These are phyloP conservation scores for Drechslera avenae DNA, from an alignment of 2,329 filamentous ascomycete genomes.

Conservation along the genomic window DNA sequence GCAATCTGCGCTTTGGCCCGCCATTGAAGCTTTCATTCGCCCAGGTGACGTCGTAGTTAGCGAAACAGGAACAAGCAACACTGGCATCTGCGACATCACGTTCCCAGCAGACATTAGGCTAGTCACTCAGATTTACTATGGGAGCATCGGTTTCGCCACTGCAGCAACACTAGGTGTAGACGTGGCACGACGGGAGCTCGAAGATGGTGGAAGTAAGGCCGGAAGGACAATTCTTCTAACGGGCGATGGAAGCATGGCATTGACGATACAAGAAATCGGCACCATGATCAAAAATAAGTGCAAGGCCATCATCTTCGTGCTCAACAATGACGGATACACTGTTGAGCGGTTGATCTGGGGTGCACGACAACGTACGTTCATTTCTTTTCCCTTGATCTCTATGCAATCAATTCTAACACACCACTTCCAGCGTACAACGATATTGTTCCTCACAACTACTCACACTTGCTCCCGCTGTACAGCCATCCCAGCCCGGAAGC, in stretches of 20 bases:
- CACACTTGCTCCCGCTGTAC: conserved; percentile 50
- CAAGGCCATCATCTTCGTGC: conserved; percentile 49
- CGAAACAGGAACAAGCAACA: conserved; percentile 51
- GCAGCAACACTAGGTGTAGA: conserved; percentile 51
- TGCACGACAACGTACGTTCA: conserved; percentile 38
- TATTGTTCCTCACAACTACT: conserved; percentile 48
- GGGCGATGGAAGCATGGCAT: conserved; percentile 68
- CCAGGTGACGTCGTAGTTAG: conserved; percentile 48
- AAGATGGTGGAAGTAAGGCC: not conserved
- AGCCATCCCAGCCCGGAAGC: conserved; percentile 36
- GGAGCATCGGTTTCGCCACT: conserved; percentile 51
- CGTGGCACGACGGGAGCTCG: conserved; percentile 57
- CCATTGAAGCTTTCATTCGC: conserved; percentile 46
- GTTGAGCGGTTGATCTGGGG: conserved; percentile 56
- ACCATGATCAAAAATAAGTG: conserved; percentile 60
- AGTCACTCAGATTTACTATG: conserved; percentile 52
- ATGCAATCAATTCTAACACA: conserved; percentile 2
- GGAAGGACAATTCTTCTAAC: conserved; percentile 62
- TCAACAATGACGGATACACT: conserved; percentile 56
- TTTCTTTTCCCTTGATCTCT: not conserved
- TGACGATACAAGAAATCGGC: conserved; percentile 69
- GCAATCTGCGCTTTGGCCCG: conserved; percentile 52
- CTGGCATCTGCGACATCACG: conserved; percentile 45
- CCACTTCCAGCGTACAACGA: conserved; percentile 44
- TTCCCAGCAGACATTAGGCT: conserved; percentile 39